Evolutionary conservation across 169 alveolate species (phyloP).

Genomic region (Plasmodium chabaudi): DNA sequence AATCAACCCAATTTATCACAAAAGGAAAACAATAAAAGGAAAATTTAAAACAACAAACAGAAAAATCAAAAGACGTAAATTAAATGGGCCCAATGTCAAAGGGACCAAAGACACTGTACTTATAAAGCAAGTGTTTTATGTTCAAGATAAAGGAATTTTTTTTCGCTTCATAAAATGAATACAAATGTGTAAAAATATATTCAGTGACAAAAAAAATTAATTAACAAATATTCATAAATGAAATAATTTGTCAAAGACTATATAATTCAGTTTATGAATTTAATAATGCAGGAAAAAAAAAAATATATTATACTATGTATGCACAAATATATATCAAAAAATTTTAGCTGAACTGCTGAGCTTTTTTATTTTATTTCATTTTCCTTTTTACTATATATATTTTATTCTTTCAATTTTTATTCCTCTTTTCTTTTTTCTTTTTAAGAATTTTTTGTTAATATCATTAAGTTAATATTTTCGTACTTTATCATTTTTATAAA

Average conservation of each 20-base stretch:
- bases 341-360: not conserved
- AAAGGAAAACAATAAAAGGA: not conserved
- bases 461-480: constrained; percentile 9
- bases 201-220: not conserved
- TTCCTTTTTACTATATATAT: not conserved
- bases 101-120: not conserved
- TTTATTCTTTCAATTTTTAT: not conserved
- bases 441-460: not conserved
- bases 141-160: not conserved
- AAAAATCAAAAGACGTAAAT: too few relatives aligned
- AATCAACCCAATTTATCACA: not conserved
- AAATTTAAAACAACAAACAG: too few relatives aligned
- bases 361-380: constrained; percentile 1
- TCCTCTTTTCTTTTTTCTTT: constrained; percentile 22
- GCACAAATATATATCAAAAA: constrained; percentile 4
- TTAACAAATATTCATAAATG: constrained; percentile 23
- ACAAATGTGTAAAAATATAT: constrained; percentile 5
- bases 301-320: not conserved
- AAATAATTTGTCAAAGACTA: constrained; percentile 4
- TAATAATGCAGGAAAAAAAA: not conserved
- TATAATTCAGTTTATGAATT: constrained; percentile 2
- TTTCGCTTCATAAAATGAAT: not conserved
- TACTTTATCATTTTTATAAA: constrained; percentile 4
- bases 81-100: not conserved
- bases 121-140: not conserved